These are phyloP conservation scores for Aquilaria yunnanensis DNA, from an alignment of 345 rosid species.

Conservation along the genomic window DNA sequence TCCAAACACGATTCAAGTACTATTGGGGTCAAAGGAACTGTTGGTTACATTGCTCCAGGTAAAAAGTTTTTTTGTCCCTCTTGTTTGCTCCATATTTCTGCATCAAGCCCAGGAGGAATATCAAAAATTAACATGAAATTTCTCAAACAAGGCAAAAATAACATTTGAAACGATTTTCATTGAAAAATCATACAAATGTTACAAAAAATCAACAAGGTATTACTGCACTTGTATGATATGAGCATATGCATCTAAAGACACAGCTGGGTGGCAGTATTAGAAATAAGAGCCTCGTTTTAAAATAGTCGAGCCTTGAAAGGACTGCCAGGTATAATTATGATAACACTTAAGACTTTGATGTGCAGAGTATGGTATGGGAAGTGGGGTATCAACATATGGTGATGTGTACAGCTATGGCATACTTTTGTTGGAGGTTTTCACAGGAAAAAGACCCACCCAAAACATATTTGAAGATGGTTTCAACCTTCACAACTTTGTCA, in stretches of 20 bases:
- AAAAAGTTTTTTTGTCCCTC: neutral
- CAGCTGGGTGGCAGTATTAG: neutral
- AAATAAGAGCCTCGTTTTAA: neutral
- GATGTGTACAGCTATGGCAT: constrained; percentile 13
- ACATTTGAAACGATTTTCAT: neutral
- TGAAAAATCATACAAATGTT: neutral
- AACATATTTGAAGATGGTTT: constrained; percentile 2
- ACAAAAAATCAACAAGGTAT: neutral
- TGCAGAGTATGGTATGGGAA: constrained; percentile 22
- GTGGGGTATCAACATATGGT: constrained; percentile 3
- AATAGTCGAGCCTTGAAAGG: neutral
- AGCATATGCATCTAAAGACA: neutral
- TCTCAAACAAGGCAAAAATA: too few relatives aligned
- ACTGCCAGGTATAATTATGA: too few relatives aligned
- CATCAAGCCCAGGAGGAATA: too few relatives aligned
- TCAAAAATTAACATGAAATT: too few relatives aligned
- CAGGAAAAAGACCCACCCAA: constrained; percentile 14
- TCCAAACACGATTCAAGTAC: constrained; percentile 20
- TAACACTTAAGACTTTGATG: neutral
- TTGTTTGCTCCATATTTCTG: too few relatives aligned
- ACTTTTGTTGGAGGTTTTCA: constrained; percentile 13
- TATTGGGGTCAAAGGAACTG: constrained; percentile 35
- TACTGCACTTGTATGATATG: too few relatives aligned
- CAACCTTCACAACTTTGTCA: constrained; percentile 6
- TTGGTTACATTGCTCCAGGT: constrained; percentile 58